Percentiles rank a stretch among this genome's conserved stretches.
Conservation (phyloP, 2,329 filamentous ascomycete genomes). For the Cytospora schulzeri region DNA sequence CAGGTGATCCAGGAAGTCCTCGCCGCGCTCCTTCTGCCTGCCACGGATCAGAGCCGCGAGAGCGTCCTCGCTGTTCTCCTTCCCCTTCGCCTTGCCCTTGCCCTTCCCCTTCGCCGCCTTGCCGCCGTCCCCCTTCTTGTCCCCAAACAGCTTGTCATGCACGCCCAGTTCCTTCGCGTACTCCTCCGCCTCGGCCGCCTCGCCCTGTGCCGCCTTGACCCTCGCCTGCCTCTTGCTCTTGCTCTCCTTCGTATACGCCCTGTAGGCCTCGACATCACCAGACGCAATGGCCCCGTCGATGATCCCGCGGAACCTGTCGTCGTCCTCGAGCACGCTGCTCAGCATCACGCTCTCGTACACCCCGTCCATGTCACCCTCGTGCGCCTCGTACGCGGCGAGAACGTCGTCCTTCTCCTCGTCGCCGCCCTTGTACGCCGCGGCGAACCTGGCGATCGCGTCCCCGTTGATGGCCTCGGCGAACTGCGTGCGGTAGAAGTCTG, state of each 20-base stretch:
- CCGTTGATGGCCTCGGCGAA: slow-evolving; percentile 75
- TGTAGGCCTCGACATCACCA: slow-evolving; percentile 67
- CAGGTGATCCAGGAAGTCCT: slow-evolving; percentile 69
- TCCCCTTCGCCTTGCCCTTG: slow-evolving; percentile 32
- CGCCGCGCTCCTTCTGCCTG: slow-evolving; percentile 65
- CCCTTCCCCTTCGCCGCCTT: slow-evolving; percentile 39
- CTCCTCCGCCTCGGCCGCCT: slow-evolving; percentile 73
- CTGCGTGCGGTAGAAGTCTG: slow-evolving; percentile 83
- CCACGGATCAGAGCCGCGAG: slow-evolving; percentile 75
- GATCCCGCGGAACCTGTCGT: slow-evolving; percentile 78
- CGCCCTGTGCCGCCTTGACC: slow-evolving; percentile 62
- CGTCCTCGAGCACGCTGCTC: slow-evolving; percentile 80
- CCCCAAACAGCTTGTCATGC: slow-evolving; percentile 67
- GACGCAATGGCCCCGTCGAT: slow-evolving; percentile 78
- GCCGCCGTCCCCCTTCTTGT: slow-evolving; percentile 46
- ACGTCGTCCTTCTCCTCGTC: slow-evolving; percentile 83
- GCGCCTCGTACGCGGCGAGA: slow-evolving; percentile 72
- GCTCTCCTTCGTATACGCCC: slow-evolving; percentile 73
- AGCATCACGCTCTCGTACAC: slow-evolving; percentile 87
- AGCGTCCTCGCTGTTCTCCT: slow-evolving; percentile 28
- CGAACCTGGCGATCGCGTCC: slow-evolving; percentile 75
- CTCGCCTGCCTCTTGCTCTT: slow-evolving; percentile 63
- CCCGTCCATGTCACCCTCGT: slow-evolving; percentile 72
- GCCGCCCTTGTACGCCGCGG: slow-evolving; percentile 77
- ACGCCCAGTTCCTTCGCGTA: slow-evolving; percentile 75